Evolutionary conservation across 805 yeast species (phyloP), one percentile per base, ranked within the genome.

Genomic region (Candida arabinofermentans): DNA sequence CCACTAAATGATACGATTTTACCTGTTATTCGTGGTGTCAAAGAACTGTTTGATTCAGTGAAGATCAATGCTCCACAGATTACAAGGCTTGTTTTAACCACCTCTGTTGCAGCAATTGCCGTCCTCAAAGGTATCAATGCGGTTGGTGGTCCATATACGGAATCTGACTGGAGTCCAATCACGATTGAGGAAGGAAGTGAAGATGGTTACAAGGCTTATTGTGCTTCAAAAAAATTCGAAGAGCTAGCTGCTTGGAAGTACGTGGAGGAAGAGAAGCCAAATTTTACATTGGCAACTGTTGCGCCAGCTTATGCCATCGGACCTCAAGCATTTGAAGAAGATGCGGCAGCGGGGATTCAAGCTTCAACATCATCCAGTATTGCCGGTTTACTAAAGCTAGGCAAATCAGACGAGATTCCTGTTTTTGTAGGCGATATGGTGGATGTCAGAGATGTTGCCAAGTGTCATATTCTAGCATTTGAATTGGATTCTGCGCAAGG

Each of bases 1-100:
- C 71, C 71, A 39, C 77, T 78, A 48, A 64, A 66, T 19, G 81
- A 71, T 36, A 66, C 75, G 54, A 56, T 78, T 21, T 8, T 21
- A 12, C 86, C 86, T 10, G 84, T 86, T 1, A 68, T 75, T 13
- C 55, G 68, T 31, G 86, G 86, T 37, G 75, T 83, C 7, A 59
- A 58, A 33, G 70, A 72, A 47, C 64, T 77, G 42, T 61, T 80
- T 51, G 54, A 60, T 8, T 69, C 79, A 1, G 64, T 74, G 39
- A 59, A 66, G 47, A 50, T 55, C 23, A 67, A 61, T 47, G 75
- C 73, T 12, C 69, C 74, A 8, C 63, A 68, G 41, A 70, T 75
- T 27, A 66, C 68, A 39, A 64, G 69, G 34, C 72, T 79, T 29
- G 79, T 79, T 14, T 49, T 75, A 13, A 79, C 85, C 1, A 77